These are phyloP conservation scores for Geranomyces michiganensis DNA, from an alignment of 192 early-diverging fungal species.

Conservation along the genomic window DNA sequence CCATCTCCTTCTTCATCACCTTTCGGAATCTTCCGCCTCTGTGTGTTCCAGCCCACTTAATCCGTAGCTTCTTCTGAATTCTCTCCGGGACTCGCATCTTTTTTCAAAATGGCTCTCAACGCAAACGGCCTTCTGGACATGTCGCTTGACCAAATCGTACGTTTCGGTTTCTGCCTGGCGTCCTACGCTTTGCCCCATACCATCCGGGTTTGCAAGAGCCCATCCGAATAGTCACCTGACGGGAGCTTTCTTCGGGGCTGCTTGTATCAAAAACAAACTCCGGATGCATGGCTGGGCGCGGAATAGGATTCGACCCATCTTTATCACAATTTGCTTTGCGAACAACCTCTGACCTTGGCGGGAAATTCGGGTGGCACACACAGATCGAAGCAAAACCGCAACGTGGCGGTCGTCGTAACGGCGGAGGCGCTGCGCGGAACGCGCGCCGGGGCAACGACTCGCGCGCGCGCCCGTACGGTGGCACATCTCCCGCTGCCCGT, in stretches of 20 bases:
- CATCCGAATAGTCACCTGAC: neutral
- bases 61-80: too few relatives aligned
- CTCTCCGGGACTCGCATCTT: too few relatives aligned
- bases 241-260: neutral
- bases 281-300: neutral
- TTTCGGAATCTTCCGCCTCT: too few relatives aligned
- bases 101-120: constrained; percentile 7
- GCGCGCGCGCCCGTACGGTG: constrained; percentile 22
- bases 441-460: constrained; percentile 6
- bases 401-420: constrained; percentile 20
- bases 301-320: neutral
- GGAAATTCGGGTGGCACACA: neutral
- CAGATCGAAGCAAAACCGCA: constrained; percentile 31
- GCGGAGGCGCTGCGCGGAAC: constrained; percentile 32
- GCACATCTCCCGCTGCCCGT: neutral
- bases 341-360: neutral
- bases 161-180: constrained; percentile 3
- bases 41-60: too few relatives aligned
- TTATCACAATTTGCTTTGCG: neutral
- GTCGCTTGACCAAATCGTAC: constrained; percentile 46
- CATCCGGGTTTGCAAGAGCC: neutral
- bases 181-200: neutral
- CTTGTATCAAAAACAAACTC: neutral
- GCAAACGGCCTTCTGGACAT: constrained; percentile 28
- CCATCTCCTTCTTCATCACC: too few relatives aligned